These are phyloP conservation scores for Hypholoma sublateritium DNA, from an alignment of 768 basidiomycete genomes.

Conservation along the genomic window DNA sequence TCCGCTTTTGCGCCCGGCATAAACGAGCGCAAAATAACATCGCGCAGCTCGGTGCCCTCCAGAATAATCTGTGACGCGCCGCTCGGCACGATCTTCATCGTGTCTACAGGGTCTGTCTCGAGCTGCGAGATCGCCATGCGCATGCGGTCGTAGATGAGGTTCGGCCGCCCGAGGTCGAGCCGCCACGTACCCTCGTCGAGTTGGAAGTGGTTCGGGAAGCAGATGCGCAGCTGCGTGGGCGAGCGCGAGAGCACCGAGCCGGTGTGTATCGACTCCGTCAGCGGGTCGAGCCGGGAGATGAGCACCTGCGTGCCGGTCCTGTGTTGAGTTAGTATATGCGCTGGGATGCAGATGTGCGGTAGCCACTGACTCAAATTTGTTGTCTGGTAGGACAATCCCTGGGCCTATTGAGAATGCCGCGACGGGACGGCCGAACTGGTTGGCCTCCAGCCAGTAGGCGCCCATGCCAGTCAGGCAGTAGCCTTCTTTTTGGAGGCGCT, in stretches of 20 bases:
- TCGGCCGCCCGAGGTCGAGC: constrained; percentile 70
- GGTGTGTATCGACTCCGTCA: constrained; percentile 48
- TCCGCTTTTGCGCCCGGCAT: constrained; percentile 18
- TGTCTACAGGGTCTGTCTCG: constrained; percentile 47
- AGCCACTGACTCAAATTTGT: constrained; percentile 68
- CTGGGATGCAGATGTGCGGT: neutral
- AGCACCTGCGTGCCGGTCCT: constrained; percentile 75
- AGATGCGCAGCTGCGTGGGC: constrained; percentile 53
- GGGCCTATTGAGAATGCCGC: constrained; percentile 68
- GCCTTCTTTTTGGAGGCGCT: constrained; percentile 63
- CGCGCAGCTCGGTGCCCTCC: constrained; percentile 71
- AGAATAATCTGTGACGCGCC: constrained; percentile 51
- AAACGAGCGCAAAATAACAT: constrained; percentile 66
- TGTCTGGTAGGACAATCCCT: constrained; percentile 59
- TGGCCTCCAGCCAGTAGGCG: constrained; percentile 69
- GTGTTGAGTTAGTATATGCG: neutral
- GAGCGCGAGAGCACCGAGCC: constrained; percentile 56
- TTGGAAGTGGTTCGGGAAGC: constrained; percentile 49
- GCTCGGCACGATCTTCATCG: constrained; percentile 31
- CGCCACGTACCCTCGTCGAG: constrained; percentile 56
- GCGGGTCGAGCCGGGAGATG: constrained; percentile 61
- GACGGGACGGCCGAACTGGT: constrained; percentile 61
- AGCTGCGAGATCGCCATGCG: constrained; percentile 60
- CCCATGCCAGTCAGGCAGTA: constrained; percentile 66
- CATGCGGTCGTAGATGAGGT: constrained; percentile 70